phyloP scores from a whole-genome alignment of 306 rosid species.

The Cucurbita argyrosperma region DNA sequence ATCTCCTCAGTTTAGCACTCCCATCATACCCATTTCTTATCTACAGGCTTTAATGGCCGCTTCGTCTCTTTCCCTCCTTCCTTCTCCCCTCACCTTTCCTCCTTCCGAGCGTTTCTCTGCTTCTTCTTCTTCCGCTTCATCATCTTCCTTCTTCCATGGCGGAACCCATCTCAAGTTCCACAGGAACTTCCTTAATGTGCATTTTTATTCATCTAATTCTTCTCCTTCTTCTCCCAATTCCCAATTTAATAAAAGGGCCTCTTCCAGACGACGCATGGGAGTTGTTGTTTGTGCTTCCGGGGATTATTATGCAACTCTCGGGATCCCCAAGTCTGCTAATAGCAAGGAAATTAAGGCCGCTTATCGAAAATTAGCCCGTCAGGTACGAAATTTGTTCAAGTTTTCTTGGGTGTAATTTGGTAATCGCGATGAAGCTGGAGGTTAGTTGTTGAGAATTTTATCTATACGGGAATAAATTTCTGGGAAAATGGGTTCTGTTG shows the following conservation, averaged over 20 bases:
- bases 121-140: slow-evolving; percentile 19
- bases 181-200: slow-evolving; percentile 27
- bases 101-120: slow-evolving; percentile 13
- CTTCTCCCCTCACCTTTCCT: slow-evolving; percentile 22
- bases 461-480: neutral
- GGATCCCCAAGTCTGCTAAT: slow-evolving; percentile 64
- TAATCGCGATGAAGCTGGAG: neutral
- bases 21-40: neutral
- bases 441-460: neutral
- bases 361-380: slow-evolving; percentile 87
- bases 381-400: slow-evolving; percentile 39
- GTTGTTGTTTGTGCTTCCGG: slow-evolving; percentile 51
- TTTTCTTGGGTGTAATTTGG: neutral
- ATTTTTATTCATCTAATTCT: slow-evolving; percentile 4
- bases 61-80: slow-evolving; percentile 33
- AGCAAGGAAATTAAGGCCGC: slow-evolving; percentile 83
- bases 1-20: neutral
- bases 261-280: slow-evolving; percentile 26
- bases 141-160: slow-evolving; percentile 21
- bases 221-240: slow-evolving; percentile 15
- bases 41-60: slow-evolving; percentile 35
- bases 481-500: neutral
- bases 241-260: slow-evolving; percentile 15
- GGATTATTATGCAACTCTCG: slow-evolving; percentile 81
- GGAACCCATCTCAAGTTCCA: slow-evolving; percentile 34